Base-by-base conservation (phyloP, 192 early-diverging fungal genomes). In the Podila epigama region DNA sequence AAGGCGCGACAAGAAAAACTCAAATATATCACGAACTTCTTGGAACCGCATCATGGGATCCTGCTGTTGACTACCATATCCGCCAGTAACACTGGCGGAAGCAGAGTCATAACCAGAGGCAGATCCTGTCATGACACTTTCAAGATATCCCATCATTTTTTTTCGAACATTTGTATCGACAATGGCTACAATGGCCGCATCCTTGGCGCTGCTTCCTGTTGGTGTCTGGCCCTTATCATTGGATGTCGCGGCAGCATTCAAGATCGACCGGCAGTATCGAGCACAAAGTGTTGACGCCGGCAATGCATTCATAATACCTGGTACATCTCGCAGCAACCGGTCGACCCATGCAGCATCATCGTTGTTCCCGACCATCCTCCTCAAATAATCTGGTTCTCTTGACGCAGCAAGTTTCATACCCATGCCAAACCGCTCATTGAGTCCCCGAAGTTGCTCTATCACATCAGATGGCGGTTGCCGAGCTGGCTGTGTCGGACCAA, bases 261-360 rank as follows among this genome's bases (percentile, higher is more conserved):
- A 34, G 40, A 77, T 64, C 11, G 73, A 68, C 31, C 73, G 73
- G 31, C 66, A 68, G 36, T 77, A 68, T 15, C 73, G 15, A 4
- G 73, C 73, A 25, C 73, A 77, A 2, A 77, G 61, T 25, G 73
- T 77, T 10, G 73, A 68, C 16, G 73, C 73, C 8, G 73, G 73
- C 27, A 77, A 42, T 6, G 73, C 73, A 34, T 68, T 77, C 27
- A 77, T 44, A 22, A 77, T 77, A 42, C 68, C 73, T 2, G 73
- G 73, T 7, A 77, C 73, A 33, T 77, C 73, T 22, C 73, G 29
- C 20, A 77, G 40, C 8, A 77, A 36, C 29, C 66, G 59, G 32
- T 77, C 73, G 0, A 77, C 65, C 73, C 73, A 77, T 0, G 66
- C 50, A 15, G 73, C 73, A 54, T 77, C 73, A n/a, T 77, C 73